Conservation (phyloP, 2,329 filamentous ascomycete genomes). For the Fusarium sp. region DNA sequence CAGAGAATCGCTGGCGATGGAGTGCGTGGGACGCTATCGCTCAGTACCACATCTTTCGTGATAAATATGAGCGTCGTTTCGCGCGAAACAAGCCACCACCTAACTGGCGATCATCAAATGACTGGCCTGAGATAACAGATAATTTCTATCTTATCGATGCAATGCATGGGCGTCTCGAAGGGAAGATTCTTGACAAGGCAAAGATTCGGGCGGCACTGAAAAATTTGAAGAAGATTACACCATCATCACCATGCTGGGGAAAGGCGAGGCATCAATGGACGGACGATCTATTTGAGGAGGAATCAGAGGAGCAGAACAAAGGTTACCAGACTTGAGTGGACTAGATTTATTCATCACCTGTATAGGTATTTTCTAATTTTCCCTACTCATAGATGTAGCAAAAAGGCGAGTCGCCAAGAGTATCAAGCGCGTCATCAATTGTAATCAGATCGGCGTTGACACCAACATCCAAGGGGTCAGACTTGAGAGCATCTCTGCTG, state of each 20-base stretch:
- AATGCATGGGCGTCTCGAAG: background rate
- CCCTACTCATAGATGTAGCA: conserved; percentile 12
- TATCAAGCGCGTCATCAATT: conserved; percentile 1
- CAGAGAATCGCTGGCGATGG: conserved; percentile 24
- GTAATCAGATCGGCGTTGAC: conserved; percentile 1
- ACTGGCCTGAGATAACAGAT: conserved; percentile 18
- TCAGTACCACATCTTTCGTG: conserved; percentile 24
- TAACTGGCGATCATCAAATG: background rate
- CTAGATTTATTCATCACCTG: background rate
- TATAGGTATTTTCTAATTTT: too few species aligned
- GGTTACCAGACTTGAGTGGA: background rate
- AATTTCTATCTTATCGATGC: background rate
- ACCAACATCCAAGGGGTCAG: conserved; percentile 7
- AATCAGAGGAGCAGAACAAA: accelerated
- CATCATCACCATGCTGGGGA: background rate
- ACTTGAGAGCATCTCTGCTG: conserved; percentile 3
- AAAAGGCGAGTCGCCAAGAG: background rate
- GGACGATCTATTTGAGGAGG: background rate
- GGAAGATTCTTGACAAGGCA: background rate
- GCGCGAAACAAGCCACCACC: background rate
- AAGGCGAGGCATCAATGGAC: background rate
- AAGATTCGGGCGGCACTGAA: background rate
- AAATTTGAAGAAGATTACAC: background rate
- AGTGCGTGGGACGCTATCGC: conserved; percentile 7
- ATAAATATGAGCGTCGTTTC: conserved; percentile 8